phyloP scores from a whole-genome alignment of 176 grass and related monocot species.

The Ananas comosus region DNA sequence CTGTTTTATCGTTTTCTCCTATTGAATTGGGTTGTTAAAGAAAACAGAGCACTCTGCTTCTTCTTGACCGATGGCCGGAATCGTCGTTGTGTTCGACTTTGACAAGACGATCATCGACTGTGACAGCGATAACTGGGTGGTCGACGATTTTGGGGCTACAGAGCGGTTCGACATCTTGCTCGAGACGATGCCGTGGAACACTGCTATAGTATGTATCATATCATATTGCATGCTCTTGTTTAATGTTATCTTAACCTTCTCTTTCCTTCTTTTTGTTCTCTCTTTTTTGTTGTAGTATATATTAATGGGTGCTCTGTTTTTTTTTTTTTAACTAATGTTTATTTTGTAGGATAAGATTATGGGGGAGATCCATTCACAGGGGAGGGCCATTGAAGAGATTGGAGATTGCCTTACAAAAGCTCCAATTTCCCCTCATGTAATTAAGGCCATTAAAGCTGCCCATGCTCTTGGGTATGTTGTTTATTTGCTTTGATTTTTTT shows the following conservation, averaged over 20 bases:
- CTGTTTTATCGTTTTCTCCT: not conserved
- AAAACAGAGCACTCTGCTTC: constrained; percentile 2
- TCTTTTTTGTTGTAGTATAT: constrained; percentile 2
- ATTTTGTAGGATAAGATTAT: constrained; percentile 50
- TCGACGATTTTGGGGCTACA: constrained; percentile 60
- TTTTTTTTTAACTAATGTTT: not conserved
- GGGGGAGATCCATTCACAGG: constrained; percentile 57
- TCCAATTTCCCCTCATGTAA: constrained; percentile 38
- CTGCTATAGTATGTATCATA: constrained; percentile 38
- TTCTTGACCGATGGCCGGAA: constrained; percentile 21
- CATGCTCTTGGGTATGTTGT: constrained; percentile 34
- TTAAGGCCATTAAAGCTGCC: constrained; percentile 42
- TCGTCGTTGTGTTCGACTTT: constrained; percentile 70
- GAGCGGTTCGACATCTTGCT: constrained; percentile 48
- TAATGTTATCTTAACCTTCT: not conserved
- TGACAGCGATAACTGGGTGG: constrained; percentile 86
- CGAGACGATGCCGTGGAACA: constrained; percentile 58
- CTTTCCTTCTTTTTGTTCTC: not conserved
- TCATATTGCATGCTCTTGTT: not conserved
- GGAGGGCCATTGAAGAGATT: constrained; percentile 44
- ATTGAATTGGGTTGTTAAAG: not conserved
- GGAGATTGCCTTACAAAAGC: constrained; percentile 21
- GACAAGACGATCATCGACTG: constrained; percentile 94
- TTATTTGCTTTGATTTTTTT: not conserved
- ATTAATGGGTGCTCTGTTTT: not conserved